Base-by-base conservation (phyloP, 352 stramenopile genomes). In the Globisporangium polare region DNA sequence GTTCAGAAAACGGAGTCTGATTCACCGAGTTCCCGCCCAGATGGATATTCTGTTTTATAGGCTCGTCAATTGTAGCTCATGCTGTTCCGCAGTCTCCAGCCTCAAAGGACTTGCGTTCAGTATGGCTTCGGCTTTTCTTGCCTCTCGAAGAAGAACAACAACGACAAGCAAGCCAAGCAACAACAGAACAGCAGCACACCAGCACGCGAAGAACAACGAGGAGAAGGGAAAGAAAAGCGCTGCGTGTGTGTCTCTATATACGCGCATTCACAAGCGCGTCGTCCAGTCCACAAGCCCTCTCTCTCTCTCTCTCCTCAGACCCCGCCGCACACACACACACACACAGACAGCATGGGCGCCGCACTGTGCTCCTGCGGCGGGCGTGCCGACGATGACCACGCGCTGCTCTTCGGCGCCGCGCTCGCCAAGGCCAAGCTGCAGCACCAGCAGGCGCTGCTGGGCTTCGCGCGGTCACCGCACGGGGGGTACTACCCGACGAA, bases 311-410 rank as follows among this genome's bases (percentile, higher is more conserved):
- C 29, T 33, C 5, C 29, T 33, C 26, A 24, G 8, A 51, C 20
- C 1, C 29, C 29, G n/a, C n/a, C n/a, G n/a, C n/a, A n/a, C n/a
- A n/a, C n/a, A n/a, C n/a, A n/a, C n/a, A 46, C 5, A 47, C 15
- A 61, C 37, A 20, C 13, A 35, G 10, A 53, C 46, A 37, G 17
- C 58, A 87, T 87, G 77, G 77, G 77, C 29, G 71, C 72, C 45
- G 77, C 75, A 43, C 62, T 87, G 43, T 87, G 77, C 58, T 75
- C 77, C 35, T 87, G 77, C 54, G 70, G 72, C 31, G 67, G 68
- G 4, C 68, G 68, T 33, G 73, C 66, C 18, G 77, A 84, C 18
- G 77, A 86, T 58, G 51, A 67, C 41, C 55, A 62, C 27, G 61
- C 62, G 20, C 47, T 60, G 37, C 52, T 59, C 64, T 65, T 56